These are phyloP conservation scores for Aspergillus viridinutans DNA, from an alignment of 2,329 filamentous ascomycete genomes.

Conservation along the genomic window DNA sequence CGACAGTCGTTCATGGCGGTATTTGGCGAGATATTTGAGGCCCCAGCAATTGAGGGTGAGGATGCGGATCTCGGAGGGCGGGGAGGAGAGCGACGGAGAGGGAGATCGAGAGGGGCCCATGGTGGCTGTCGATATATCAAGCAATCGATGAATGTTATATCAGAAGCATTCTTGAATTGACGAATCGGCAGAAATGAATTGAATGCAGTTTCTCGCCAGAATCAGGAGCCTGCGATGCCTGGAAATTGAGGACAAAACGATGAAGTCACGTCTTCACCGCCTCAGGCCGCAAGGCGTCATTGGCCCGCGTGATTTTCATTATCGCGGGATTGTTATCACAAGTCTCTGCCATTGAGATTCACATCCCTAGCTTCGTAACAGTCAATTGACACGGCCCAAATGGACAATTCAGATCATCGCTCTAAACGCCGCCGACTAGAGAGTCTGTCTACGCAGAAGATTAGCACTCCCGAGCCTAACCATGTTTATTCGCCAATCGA, in stretches of 20 bases:
- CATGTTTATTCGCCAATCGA: slow-evolving; percentile 23
- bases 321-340: background rate
- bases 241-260: background rate
- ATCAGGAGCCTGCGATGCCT: background rate
- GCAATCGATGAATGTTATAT: background rate
- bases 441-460: slow-evolving; percentile 6
- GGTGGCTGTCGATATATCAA: background rate
- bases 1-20: slow-evolving; percentile 69
- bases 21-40: slow-evolving; percentile 76
- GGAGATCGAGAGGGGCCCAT: slow-evolving; percentile 7
- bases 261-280: background rate
- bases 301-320: background rate
- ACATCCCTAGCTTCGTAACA: background rate
- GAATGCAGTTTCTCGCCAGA: background rate
- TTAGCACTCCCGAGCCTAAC: background rate
- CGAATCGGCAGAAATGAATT: background rate
- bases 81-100: slow-evolving; percentile 18
- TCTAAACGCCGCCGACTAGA: slow-evolving; percentile 33
- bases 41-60: slow-evolving; percentile 97
- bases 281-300: background rate
- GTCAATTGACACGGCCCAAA: slow-evolving; percentile 8
- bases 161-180: background rate
- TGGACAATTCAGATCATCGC: slow-evolving; percentile 23
- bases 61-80: slow-evolving; percentile 64
- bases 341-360: background rate